Evolutionary conservation across 140 eudicot genomes (phyloP).

Genomic region (Bidens hawaiensis): DNA sequence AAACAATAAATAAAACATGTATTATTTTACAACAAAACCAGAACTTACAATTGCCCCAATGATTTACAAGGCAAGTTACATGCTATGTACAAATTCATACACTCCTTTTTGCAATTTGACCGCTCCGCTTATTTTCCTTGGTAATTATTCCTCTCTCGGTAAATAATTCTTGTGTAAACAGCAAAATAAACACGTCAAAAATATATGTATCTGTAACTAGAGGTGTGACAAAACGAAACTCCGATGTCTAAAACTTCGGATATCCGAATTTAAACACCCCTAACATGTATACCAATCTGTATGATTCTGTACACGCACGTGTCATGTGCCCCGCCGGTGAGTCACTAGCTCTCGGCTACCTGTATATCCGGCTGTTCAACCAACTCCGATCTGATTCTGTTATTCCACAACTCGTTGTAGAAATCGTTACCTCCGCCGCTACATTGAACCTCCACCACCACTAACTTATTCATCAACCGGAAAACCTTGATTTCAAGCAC

Average conservation of each 20-base stretch:
- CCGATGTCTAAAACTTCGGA: too few species aligned
- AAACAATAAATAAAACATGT: not conserved
- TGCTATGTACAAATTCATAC: constrained; percentile 32
- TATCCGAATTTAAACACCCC: too few species aligned
- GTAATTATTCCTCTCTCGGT: not conserved
- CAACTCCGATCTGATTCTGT: constrained; percentile 39
- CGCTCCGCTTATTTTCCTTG: constrained; percentile 4
- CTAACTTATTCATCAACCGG: constrained; percentile 43
- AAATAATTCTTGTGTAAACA: not conserved
- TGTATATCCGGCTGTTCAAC: constrained; percentile 24
- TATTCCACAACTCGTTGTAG: constrained; percentile 37
- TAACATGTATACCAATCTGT: too few species aligned
- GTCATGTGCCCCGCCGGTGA: constrained; percentile 26
- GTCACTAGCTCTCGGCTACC: constrained; percentile 16
- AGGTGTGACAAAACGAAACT: too few species aligned
- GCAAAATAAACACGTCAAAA: constrained; percentile 11
- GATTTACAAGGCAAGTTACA: constrained; percentile 29
- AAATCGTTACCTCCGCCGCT: constrained; percentile 29
- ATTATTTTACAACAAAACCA: constrained; percentile 25
- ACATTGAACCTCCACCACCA: constrained; percentile 46
- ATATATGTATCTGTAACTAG: not conserved
- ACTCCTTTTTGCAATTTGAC: constrained; percentile 13
- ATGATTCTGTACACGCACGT: constrained; percentile 19
- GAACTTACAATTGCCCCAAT: constrained; percentile 24
- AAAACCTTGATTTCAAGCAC: constrained; percentile 36